Evolutionary conservation across 192 early-diverging fungal genomes (phyloP).

Genomic region (Entrophospora sp.): DNA sequence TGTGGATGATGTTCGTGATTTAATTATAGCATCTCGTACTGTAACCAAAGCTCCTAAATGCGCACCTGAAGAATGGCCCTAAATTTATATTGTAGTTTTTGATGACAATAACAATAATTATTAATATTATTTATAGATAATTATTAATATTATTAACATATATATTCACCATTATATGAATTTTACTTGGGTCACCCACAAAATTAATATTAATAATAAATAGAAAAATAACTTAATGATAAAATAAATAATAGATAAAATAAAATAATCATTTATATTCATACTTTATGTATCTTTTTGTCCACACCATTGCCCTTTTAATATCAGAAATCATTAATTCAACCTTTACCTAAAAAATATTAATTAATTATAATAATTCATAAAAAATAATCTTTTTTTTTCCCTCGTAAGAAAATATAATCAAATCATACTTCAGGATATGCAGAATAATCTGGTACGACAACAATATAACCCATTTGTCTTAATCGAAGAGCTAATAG

Average conservation of each 20-base stretch:
- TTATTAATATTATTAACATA: background rate
- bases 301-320: conserved; percentile 39
- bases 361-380: background rate
- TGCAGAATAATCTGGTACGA: conserved; percentile 46
- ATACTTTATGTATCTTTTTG: conserved; percentile 17
- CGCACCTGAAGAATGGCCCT: conserved; percentile 40
- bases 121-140: background rate
- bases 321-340: conserved; percentile 36
- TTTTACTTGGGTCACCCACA: conserved; percentile 24
- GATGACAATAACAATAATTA: background rate
- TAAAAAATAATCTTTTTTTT: background rate
- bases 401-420: conserved; percentile 2
- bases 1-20: background rate
- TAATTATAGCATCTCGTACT: conserved; percentile 24
- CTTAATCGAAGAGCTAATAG: conserved; percentile 38
- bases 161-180: conserved; percentile 34
- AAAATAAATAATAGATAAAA: background rate
- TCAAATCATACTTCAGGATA: conserved; percentile 32
- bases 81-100: background rate
- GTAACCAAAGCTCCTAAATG: conserved; percentile 31
- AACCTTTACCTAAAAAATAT: conserved; percentile 19
- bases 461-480: conserved; percentile 44
- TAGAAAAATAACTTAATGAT: background rate
- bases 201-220: background rate
- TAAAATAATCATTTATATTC: background rate